Conservation (phyloP, 2,329 filamentous ascomycete genomes). For the Xylaria sp. region DNA sequence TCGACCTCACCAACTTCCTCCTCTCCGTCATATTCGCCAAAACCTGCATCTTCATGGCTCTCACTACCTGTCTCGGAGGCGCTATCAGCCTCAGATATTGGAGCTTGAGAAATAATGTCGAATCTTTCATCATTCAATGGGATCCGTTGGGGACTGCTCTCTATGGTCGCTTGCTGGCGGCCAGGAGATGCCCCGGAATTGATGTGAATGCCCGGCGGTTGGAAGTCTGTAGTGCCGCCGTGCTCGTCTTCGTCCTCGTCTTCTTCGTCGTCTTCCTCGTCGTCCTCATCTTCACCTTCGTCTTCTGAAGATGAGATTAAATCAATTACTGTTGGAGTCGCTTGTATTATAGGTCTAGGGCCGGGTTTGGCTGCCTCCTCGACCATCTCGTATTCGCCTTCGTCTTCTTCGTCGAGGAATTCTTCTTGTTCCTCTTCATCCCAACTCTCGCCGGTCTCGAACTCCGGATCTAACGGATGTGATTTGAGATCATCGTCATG, state of each 20-base stretch:
- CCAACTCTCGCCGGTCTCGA: slow-evolving; percentile 46
- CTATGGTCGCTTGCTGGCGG: not conserved
- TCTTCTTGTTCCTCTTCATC: slow-evolving; percentile 40
- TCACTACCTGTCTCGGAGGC: slow-evolving; percentile 10
- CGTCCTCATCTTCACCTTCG: slow-evolving; percentile 36
- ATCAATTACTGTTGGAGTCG: slow-evolving; percentile 40
- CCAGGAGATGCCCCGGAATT: slow-evolving; percentile 15
- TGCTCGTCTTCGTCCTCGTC: slow-evolving; percentile 28
- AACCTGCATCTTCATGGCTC: slow-evolving; percentile 1
- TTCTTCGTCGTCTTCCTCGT: slow-evolving; percentile 23
- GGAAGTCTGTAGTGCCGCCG: slow-evolving; percentile 5
- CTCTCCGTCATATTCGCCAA: slow-evolving; percentile 34
- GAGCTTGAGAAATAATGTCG: slow-evolving; percentile 24
- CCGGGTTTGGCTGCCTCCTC: slow-evolving; percentile 9
- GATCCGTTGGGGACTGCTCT: not conserved
- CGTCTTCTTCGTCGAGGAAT: slow-evolving; percentile 29
- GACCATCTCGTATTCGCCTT: slow-evolving; percentile 32
- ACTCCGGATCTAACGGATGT: slow-evolving; percentile 46
- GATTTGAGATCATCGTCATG: slow-evolving; percentile 47
- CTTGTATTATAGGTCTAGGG: slow-evolving; percentile 18
- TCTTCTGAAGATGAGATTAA: slow-evolving; percentile 44
- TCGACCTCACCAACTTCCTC: slow-evolving; percentile 41
- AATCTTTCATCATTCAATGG: slow-evolving; percentile 13
- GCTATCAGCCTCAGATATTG: slow-evolving; percentile 16
- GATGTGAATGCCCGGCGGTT: slow-evolving; percentile 14